Evolutionary conservation across 2,329 filamentous ascomycete genomes (phyloP).

Genomic region (Phoma sp.): DNA sequence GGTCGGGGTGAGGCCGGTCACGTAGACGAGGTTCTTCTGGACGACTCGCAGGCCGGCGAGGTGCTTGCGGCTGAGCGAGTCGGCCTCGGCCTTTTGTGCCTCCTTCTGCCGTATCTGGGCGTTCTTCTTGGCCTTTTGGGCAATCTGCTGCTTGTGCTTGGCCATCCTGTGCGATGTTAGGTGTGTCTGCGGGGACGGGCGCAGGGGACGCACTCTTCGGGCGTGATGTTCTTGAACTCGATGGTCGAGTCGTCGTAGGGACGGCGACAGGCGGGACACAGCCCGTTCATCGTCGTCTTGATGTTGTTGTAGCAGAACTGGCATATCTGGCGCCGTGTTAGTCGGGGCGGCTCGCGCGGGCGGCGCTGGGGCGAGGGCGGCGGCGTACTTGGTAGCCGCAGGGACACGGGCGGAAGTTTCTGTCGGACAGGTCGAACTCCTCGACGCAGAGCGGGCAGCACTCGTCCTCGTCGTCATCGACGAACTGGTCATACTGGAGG

Average conservation of each 20-base stretch:
- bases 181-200: conserved; percentile 16
- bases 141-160: conserved; percentile 76
- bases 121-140: conserved; percentile 89
- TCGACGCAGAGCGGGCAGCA: conserved; percentile 95
- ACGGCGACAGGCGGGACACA: conserved; percentile 95
- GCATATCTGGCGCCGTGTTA: conserved; percentile 70
- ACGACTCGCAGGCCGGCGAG: conserved; percentile 94
- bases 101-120: conserved; percentile 91
- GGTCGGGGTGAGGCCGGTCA: conserved; percentile 90
- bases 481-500: conserved; percentile 60
- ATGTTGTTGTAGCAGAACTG: conserved; percentile 99
- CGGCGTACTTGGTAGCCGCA: conserved; percentile 91
- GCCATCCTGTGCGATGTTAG: conserved; percentile 64
- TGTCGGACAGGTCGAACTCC: conserved; percentile 97
- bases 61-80: conserved; percentile 94
- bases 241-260: conserved; percentile 98
- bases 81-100: conserved; percentile 93
- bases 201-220: conserved; percentile 78
- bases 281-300: conserved; percentile 95
- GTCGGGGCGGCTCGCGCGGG: conserved; percentile 22
- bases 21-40: conserved; percentile 98
- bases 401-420: conserved; percentile 95
- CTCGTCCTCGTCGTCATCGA: conserved; percentile 61
- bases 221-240: conserved; percentile 92
- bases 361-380: neutral